These are phyloP conservation scores for Aphanomyces astaci DNA, from an alignment of 352 stramenopile genomes.

Conservation along the genomic window DNA sequence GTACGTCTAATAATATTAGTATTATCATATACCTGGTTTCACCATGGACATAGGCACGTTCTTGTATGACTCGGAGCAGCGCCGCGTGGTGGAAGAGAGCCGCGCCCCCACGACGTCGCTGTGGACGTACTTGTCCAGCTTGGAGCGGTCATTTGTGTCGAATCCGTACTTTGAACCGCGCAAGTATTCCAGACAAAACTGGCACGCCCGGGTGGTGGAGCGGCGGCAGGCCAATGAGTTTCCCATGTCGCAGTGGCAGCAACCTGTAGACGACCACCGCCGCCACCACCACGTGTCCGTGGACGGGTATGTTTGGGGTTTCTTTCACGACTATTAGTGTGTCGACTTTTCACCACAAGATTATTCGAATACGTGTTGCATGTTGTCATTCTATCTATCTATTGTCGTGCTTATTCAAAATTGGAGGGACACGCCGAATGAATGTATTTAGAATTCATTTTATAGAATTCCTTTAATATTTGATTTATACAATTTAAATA, in stretches of 20 bases:
- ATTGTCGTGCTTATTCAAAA: too few relatives aligned
- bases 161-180: conserved; percentile 70
- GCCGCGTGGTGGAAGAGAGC: conserved; percentile 46
- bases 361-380: too few relatives aligned
- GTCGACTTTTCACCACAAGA: background rate
- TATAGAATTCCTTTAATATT: too few relatives aligned
- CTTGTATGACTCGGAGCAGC: conserved; percentile 91
- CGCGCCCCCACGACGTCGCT: conserved; percentile 53
- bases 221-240: conserved; percentile 52
- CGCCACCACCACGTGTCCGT: background rate
- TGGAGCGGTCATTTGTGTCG: conserved; percentile 49
- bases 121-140: conserved; percentile 64
- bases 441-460: too few relatives aligned
- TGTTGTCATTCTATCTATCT: too few relatives aligned
- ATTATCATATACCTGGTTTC: conserved; percentile 83
- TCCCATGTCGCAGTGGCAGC: conserved; percentile 18
- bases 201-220: conserved; percentile 46
- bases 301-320: background rate
- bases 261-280: background rate
- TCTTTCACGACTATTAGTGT: background rate
- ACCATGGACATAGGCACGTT: conserved; percentile 81
- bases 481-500: too few relatives aligned
- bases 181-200: conserved; percentile 37
- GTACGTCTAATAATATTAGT: conserved; percentile 9
- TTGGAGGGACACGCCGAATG: too few relatives aligned